Base-by-base conservation (phyloP, 306 rosid species). In the Vigna unguiculata region DNA sequence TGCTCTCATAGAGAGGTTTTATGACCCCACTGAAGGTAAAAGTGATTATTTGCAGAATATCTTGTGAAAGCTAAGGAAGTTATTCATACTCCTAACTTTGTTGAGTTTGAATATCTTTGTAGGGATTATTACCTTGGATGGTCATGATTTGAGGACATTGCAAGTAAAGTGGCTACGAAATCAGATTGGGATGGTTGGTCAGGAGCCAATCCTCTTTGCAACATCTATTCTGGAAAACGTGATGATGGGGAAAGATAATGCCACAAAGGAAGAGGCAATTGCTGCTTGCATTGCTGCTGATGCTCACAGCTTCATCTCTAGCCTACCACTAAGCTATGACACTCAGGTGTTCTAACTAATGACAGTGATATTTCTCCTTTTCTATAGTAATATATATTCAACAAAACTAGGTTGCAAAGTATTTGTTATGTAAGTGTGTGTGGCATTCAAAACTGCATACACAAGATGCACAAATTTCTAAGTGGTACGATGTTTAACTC, bases 101-200 rank as follows among this genome's bases (percentile, higher is more conserved):
- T 66, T 69, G 53, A 24, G 43, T 81, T 30, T 66, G 24, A 76
- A 86, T 61, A 53, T 45, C 62, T 67, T 76, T 80, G 82, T 78
- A 88, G 98, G 98, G 60, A 62, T 64, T 46, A 77, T 94, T 77
- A 90, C 91, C 41, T 81, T 94, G 80, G 95, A 91, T 69, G 98
- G 95, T 67, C 87, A 86, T 84, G 97, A 90, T 79, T 83, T 92
- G 74, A 90, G 85, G 81, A 83, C 80, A 62, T 83, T 89, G 82
- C 97, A 91, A 81, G 90, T 92, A 22, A 91, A 89, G 77, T 91
- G 97, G 96, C 84, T 92, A 17, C 88, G 98, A 78, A 84, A 76
- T 74, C 96, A 94, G 83, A 90, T 94, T 78, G 98, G 98, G 12
- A 91, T 89, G 92, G 90, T 94, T 60, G 96, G 97, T 28, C 97